phyloP scores from a whole-genome alignment of 352 stramenopile species.

The Salisapilia sapeloensis region DNA sequence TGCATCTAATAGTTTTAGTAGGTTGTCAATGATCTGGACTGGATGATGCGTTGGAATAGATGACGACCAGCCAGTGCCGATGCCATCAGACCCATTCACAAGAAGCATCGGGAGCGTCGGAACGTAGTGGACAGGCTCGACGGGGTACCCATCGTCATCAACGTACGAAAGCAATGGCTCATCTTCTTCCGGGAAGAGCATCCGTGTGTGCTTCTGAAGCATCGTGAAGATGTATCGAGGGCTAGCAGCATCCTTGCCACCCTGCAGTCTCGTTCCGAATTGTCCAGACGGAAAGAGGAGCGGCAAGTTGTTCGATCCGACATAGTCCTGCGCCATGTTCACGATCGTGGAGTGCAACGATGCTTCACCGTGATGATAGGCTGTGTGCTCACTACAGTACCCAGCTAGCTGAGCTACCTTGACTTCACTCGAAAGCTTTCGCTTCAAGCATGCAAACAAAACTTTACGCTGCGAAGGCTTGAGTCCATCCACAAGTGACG shows the following conservation, averaged over 20 bases:
- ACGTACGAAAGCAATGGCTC: conserved; percentile 93
- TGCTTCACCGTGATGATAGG: conserved; percentile 98
- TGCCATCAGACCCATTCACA: conserved; percentile 97
- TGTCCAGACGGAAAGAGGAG: conserved; percentile 95
- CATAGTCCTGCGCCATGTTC: conserved; percentile 98
- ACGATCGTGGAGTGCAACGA: conserved; percentile 97
- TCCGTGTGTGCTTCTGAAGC: conserved; percentile 89
- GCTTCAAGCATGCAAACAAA: conserved; percentile 96
- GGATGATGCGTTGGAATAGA: conserved; percentile 93
- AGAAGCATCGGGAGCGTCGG: conserved; percentile 93
- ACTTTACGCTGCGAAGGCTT: conserved; percentile 97
- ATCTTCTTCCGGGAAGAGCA: conserved; percentile 97
- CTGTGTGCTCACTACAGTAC: conserved; percentile 93
- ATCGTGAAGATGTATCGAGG: conserved; percentile 98
- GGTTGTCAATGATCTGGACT: conserved; percentile 90
- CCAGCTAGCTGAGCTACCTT: conserved; percentile 99
- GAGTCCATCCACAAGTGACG: conserved; percentile 92
- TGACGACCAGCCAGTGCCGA: conserved; percentile 96
- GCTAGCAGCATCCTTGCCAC: conserved; percentile 95
- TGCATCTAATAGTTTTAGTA: conserved; percentile 67
- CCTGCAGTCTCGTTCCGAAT: conserved; percentile 97
- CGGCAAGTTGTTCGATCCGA: conserved; percentile 98
- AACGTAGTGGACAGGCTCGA: conserved; percentile 97
- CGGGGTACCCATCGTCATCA: conserved; percentile 94
- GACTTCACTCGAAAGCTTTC: conserved; percentile 97